These are phyloP conservation scores for Cutaneotrichosporon cyanovorans DNA, from an alignment of 1,284 basidiomycete genomes.

Conservation along the genomic window DNA sequence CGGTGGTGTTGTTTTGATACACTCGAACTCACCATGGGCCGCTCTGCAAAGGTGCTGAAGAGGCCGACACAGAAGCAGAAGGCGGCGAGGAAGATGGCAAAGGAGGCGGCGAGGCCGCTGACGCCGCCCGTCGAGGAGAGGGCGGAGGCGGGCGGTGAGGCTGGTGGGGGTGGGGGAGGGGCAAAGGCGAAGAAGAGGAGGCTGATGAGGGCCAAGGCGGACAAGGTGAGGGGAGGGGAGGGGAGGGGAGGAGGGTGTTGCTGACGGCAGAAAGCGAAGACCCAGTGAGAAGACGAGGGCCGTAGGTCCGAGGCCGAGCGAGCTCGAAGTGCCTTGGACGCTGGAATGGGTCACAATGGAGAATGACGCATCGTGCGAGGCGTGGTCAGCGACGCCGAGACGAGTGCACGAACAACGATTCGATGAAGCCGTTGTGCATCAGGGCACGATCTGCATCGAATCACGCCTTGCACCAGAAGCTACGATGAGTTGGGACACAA, in stretches of 20 bases:
- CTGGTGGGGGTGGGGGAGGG: not conserved
- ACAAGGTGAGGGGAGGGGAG: constrained; percentile 8
- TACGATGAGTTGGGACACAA: no score
- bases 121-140: constrained; percentile 16
- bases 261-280: not conserved
- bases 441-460: no score
- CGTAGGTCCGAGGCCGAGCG: no score
- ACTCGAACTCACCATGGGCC: constrained; percentile 22
- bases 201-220: constrained; percentile 16
- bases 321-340: no score
- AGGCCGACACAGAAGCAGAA: constrained; percentile 34
- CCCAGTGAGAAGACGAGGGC: not conserved
- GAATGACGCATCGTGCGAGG: no score
- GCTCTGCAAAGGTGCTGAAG: constrained; percentile 36
- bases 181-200: constrained; percentile 14
- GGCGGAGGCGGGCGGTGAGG: no score
- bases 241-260: not conserved
- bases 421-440: no score
- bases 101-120: constrained; percentile 21
- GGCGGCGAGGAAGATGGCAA: constrained; percentile 27
- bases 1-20: no score
- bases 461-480: no score
- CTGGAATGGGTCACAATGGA: no score
- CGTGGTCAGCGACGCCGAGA: no score
- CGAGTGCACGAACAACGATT: no score